Percentiles rank a stretch among this genome's conserved stretches.
phyloP scores from a whole-genome alignment of 2,329 filamentous ascomycete genomes.

The Penicillium italicum region DNA sequence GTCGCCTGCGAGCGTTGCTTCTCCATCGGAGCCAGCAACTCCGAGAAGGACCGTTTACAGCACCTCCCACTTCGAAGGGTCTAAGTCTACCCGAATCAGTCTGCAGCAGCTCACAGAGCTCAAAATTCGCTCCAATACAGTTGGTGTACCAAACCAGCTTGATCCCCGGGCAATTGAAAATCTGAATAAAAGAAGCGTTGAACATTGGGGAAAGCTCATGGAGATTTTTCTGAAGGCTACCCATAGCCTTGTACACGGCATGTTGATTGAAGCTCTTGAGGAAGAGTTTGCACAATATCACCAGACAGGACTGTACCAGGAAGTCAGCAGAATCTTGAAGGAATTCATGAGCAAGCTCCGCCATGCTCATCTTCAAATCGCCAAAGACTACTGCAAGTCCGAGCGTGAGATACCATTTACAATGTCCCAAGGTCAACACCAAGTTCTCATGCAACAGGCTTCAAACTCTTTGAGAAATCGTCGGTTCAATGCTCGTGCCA shows the following conservation, averaged over 20 bases:
- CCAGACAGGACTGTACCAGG: slow-evolving; percentile 35
- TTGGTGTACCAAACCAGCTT: slow-evolving; percentile 58
- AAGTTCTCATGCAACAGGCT: slow-evolving; percentile 18
- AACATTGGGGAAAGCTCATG: slow-evolving; percentile 57
- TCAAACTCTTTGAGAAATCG: slow-evolving; percentile 9
- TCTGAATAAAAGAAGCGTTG: slow-evolving; percentile 56
- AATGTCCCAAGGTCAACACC: slow-evolving; percentile 35
- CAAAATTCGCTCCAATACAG: slow-evolving; percentile 46
- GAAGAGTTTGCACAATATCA: slow-evolving; percentile 33
- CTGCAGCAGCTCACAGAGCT: background rate
- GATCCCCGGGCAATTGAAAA: slow-evolving; percentile 59
- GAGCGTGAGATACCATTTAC: slow-evolving; percentile 58
- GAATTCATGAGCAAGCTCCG: slow-evolving; percentile 47
- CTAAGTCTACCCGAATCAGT: background rate
- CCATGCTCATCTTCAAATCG: slow-evolving; percentile 41
- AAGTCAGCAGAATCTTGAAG: slow-evolving; percentile 42
- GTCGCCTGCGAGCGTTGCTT: background rate
- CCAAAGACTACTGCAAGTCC: slow-evolving; percentile 50
- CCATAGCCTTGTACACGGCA: slow-evolving; percentile 28
- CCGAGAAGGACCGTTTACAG: background rate
- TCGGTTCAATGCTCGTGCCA: slow-evolving; percentile 22
- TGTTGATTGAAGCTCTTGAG: slow-evolving; percentile 48
- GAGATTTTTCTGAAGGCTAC: slow-evolving; percentile 37
- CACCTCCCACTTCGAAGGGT: slow-evolving; percentile 22
- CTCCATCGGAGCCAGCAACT: background rate